Base-by-base conservation (phyloP, 1,284 basidiomycete species). In the Papiliotrema nemorosa region DNA sequence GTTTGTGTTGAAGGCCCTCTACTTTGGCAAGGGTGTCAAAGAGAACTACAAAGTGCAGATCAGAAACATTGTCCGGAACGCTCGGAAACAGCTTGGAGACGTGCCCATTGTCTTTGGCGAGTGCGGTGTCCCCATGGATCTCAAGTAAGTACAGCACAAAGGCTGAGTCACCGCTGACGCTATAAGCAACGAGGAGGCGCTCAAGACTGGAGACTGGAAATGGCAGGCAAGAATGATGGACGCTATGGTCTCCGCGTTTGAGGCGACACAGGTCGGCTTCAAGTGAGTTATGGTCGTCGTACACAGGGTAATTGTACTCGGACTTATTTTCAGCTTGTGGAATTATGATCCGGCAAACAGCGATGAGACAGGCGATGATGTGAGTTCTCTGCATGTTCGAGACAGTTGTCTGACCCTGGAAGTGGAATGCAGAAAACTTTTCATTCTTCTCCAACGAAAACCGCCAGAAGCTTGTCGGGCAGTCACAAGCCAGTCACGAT, bases 391-490 rank as follows among this genome's bases (percentile, higher is more conserved):
- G 16, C 22, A n/a, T 24, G 20, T 10, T 36, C 24, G 20, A 13
- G 29, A n/a, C 21, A 2, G 14, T 38, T 37, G 38, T 27, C 13
- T 25, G 12, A 29, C 33, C 24, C 7, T 18, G 12, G 14, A 21
- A 69, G 66, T 97, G 94, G 94, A 97, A 96, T 67, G 88, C 86
- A 40, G 93, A 97, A 73, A 92, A 91, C 74, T 94, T 96, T 70
- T 90, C 89, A 3, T 94, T 89, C 86, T 94, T 89, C 78, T 87
- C 86, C 55, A 76, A 79, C 38, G 74, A 62, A 29, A 64, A 57
- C 38, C 54, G 64, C 13, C 53, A 44, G 22, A 50, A 49, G 18
- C 79, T 58, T 73, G 78, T 61, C 31, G 55, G 41, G 40, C 47
- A 38, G 40, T 41, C 47, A 6, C 59, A 60, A 20, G 60, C 52